Evolutionary conservation across 2,329 filamentous ascomycete genomes (phyloP).

Genomic region (Clonostachys rhizophaga): DNA sequence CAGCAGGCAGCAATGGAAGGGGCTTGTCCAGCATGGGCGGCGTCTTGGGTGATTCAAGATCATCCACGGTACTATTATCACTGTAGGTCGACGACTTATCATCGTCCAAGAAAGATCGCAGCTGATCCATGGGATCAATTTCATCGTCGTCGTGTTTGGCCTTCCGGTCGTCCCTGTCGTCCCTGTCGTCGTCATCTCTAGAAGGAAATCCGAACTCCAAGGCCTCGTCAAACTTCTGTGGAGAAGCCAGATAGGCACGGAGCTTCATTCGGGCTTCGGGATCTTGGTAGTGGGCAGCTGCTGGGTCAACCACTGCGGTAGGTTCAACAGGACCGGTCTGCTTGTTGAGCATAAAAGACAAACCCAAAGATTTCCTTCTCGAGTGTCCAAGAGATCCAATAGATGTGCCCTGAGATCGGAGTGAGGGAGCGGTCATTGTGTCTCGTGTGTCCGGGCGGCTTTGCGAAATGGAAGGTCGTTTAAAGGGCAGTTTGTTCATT

Average conservation of each 20-base stretch:
- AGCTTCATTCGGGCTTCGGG: slow-evolving; percentile 84
- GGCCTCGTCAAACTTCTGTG: slow-evolving; percentile 93
- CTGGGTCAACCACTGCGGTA: slow-evolving; percentile 55
- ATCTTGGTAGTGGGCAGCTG: slow-evolving; percentile 82
- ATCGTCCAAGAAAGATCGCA: slow-evolving; percentile 54
- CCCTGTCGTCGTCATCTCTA: slow-evolving; percentile 30
- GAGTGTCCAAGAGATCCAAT: slow-evolving; percentile 20
- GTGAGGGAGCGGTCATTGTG: slow-evolving; percentile 13
- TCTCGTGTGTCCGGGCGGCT: slow-evolving; percentile 43
- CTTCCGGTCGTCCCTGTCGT: not conserved
- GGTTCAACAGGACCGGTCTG: slow-evolving; percentile 22
- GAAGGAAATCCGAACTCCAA: slow-evolving; percentile 90
- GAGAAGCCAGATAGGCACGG: slow-evolving; percentile 78
- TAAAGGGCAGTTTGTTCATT: slow-evolving; percentile 61
- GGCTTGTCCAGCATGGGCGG: slow-evolving; percentile 42
- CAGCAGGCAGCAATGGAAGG: slow-evolving; percentile 16
- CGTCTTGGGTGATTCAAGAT: slow-evolving; percentile 56
- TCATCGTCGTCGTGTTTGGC: not conserved
- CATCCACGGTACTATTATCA: slow-evolving; percentile 48
- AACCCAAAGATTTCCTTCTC: slow-evolving; percentile 47
- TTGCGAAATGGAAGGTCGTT: slow-evolving; percentile 44
- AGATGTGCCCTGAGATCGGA: slow-evolving; percentile 8
- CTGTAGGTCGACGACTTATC: slow-evolving; percentile 52
- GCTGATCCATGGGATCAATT: slow-evolving; percentile 13
- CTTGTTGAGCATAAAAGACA: slow-evolving; percentile 48